Evolutionary conservation across 495 filamentous ascomycete species (phyloP), one percentile per base, ranked within the genome.

Genomic region (Penicillium fimorum): DNA sequence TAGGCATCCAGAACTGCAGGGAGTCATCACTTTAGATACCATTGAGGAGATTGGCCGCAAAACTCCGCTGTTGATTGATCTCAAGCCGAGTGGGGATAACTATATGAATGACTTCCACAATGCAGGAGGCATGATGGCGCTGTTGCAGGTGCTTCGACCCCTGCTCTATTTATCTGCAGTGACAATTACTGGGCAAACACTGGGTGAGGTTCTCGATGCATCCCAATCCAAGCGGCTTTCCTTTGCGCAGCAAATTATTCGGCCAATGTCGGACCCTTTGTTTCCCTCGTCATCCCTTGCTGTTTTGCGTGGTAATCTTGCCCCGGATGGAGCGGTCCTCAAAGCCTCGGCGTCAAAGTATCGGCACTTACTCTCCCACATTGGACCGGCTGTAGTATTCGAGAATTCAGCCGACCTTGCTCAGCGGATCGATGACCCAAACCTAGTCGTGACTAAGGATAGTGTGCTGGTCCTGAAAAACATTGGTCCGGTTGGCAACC

Each of bases 101-200:
- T 89, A 89, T 69, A 88, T 88, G 85, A 83, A 80, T 35, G 84
- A 89, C 58, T 87, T 89, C 58, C 86, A 89, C 62, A 82, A 83
- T 61, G 80, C 84, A 0, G 86, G 85, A 7, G 85, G 86, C 42
- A 87, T 88, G 83, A 57, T 76, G 22, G 79, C 79, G 5, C 64
- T 89, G 0, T 57, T 88, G 10, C 75, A 81, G 47, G 72, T 75
- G 4, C 70, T 89, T 3, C 69, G 74, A 7, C 85, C 84, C 0
- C 72, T 87, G 0, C 72, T 89, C 0, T 70, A 83, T 43, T 74
- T 87, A 0, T 70, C 77, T 40, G 83, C 83, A 0, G 45, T 76
- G 65, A 87, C 84, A 0, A 70, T 88, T 20, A 81, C 81, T 0
- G 84, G 84, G 1, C 66, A 76, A 37, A 87, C 84, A 0, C 59